Evolutionary conservation across 257 asterid species (phyloP).

Genomic region (Ligustrum vulgare): DNA sequence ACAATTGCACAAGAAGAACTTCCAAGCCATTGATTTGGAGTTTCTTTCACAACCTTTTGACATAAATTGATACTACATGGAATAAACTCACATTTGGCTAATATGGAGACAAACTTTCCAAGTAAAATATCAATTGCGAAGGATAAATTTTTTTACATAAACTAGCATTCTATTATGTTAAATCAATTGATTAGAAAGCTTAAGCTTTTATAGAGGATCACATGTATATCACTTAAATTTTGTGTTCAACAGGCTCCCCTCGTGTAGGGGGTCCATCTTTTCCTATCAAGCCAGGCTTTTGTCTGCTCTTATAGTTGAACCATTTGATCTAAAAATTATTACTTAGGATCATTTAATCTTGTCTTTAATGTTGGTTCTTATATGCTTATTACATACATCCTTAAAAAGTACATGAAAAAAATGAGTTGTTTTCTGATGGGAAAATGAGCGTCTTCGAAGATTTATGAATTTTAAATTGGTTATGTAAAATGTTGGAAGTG

Average conservation of each 20-base stretch:
- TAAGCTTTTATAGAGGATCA: background rate
- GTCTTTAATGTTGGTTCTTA: background rate
- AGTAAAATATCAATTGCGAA: background rate
- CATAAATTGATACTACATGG: background rate
- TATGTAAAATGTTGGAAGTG: background rate
- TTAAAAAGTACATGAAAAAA: background rate
- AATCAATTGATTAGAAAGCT: background rate
- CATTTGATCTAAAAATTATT: background rate
- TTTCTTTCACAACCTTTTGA: background rate
- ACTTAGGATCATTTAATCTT: background rate
- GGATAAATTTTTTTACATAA: background rate
- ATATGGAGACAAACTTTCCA: background rate
- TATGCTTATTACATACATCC: background rate
- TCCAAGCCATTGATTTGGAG: background rate
- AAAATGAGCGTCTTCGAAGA: background rate
- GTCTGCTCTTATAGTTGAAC: background rate
- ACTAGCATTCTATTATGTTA: background rate
- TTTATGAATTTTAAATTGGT: background rate
- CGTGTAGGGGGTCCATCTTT: too few species aligned
- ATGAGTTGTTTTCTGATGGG: background rate
- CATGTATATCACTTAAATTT: too few species aligned
- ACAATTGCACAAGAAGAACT: background rate
- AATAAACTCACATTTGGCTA: background rate
- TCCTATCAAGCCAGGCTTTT: too few species aligned
- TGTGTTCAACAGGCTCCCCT: too few species aligned